A percentile compares a stretch with the other conserved stretches of the same genome.
phyloP scores from a whole-genome alignment of 352 stramenopile genomes.

The Phytophthora gonapodyides region DNA sequence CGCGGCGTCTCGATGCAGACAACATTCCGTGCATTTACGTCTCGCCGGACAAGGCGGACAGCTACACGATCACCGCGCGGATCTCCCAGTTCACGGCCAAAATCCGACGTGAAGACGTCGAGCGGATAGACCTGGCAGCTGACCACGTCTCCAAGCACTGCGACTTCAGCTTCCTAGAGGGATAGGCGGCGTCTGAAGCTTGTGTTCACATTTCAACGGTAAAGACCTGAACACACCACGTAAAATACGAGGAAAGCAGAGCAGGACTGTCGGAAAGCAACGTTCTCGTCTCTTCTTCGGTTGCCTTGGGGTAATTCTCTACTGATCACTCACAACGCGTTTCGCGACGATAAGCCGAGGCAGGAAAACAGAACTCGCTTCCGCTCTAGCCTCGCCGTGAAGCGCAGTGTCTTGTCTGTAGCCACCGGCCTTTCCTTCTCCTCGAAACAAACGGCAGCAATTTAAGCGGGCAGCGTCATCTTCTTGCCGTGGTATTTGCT shows the following conservation, averaged over 20 bases:
- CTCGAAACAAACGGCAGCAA: slow-evolving; percentile 16
- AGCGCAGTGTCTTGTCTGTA: slow-evolving; percentile 22
- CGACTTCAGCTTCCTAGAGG: slow-evolving; percentile 77
- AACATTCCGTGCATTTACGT: slow-evolving; percentile 91
- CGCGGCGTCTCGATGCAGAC: slow-evolving; percentile 70
- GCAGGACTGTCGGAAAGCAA: slow-evolving; percentile 20
- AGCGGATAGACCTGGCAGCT: slow-evolving; percentile 75
- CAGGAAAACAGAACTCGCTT: slow-evolving; percentile 3
- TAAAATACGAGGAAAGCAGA: slow-evolving; percentile 23
- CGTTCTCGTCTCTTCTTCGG: slow-evolving; percentile 17
- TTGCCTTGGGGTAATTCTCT: slow-evolving; percentile 34
- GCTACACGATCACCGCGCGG: slow-evolving; percentile 85
- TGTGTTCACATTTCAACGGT: too few species aligned
- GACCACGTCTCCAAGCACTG: slow-evolving; percentile 84
- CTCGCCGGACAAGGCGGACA: slow-evolving; percentile 80
- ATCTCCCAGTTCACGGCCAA: slow-evolving; percentile 85
- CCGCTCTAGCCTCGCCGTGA: background rate
- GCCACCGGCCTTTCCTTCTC: slow-evolving; percentile 15
- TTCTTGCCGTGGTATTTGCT: slow-evolving; percentile 93
- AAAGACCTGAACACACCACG: too few species aligned
- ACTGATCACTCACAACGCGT: slow-evolving; percentile 27
- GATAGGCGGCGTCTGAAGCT: slow-evolving; percentile 20
- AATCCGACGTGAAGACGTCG: slow-evolving; percentile 72
- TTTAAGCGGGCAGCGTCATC: slow-evolving; percentile 88
- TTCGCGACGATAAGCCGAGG: slow-evolving; percentile 2